Base-by-base conservation (phyloP, 163 green algal genomes). In the Scenedesmus sp. region DNA sequence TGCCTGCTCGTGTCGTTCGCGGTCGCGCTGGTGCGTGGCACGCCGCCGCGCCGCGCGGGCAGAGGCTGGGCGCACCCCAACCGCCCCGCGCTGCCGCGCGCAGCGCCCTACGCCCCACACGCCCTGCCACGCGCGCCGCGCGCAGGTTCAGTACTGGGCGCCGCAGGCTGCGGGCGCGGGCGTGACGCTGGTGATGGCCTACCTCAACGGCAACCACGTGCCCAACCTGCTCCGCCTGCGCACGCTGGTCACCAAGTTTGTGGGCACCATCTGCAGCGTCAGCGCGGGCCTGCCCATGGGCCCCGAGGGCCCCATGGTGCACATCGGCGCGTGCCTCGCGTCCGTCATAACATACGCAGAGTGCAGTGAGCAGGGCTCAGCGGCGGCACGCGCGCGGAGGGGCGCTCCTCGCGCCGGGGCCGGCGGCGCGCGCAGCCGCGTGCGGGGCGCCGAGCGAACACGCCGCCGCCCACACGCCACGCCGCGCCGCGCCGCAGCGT, bases 141-240 rank as follows among this genome's bases (percentile, higher is more conserved):
- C 85, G 63, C 86, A 94, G 88, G 91, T 95, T 1, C 90, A 93
- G 50, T 94, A 93, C 65, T 93, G 84, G 82, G 89, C 91, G 0
- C 92, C 91, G 2, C 70, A 86, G 18, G 90, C 91, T 11, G 88
- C 87, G 17, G 93, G 92, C 44, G 91, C 85, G 4, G 93, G 93
- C 5, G 92, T 96, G 1, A 94, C 92, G 0, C 85, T 92, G n/a
- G 90, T 97, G 20, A 96, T 96, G 87, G 92, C 92, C 0, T 96
- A 94, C 84, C 87, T 97, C 4, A 97, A 97, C 81, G 93, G 93
- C 48, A 94, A 90, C 78, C 86, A 91, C 73, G 88, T 96, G 22
- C 92, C 91, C 17, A 88, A 94, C 80, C 77, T 96, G 48, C 88
- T 97, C 26, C 81, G 85, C 3, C 63, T 89, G 26, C 86, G 86